Base-by-base conservation (phyloP, 2,329 filamentous ascomycete genomes). In the Aspergillus phoenicis region DNA sequence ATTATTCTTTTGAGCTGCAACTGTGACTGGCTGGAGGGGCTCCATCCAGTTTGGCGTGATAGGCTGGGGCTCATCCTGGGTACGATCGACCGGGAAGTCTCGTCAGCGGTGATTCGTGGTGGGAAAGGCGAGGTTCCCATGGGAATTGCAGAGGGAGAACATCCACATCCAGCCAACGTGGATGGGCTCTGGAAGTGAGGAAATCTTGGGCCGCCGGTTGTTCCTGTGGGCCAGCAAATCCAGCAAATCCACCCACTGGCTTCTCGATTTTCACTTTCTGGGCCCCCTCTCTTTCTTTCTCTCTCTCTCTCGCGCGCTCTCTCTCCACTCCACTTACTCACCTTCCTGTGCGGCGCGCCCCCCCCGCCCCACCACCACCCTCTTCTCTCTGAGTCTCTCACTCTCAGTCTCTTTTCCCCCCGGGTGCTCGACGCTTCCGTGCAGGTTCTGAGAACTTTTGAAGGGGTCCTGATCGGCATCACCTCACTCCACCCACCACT, bases 371-470 rank as follows among this genome's bases (percentile, higher is more conserved):
- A 15, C 6, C 43, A 22, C 17, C 45, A 15, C 6, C 2, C 20
- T 49, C 24, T 28, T 8, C 6, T 28, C 24, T 49, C 45, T 30
- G 5, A 6, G 22, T 48, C 24, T 15, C 39, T 33, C 28, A 36
- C 41, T 24, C 17, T 20, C 28, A 10, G 10, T 30, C 28, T 24
- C 41, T 28, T 20, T 48, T 53, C 57, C 57, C 58, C 58, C 51
- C 58, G 49, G 41, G 33, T 51, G 53, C 61, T 61, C 51, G 62
- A 63, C 62, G 62, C 59, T 63, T 63, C 62, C 62, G 62, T 63
- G 59, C 62, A 63, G 61, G 58, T 57, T 61, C 57, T 52, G 15
- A 52, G 53, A 59, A 59, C 33, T 58, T 38, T 51, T 56, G 36
- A 39, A 59, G 57, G 60, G 57, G 57, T 30, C 58, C 60, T 61